These are phyloP conservation scores for Apiospora arundinis DNA, from an alignment of 2,329 filamentous ascomycete species.

Conservation along the genomic window DNA sequence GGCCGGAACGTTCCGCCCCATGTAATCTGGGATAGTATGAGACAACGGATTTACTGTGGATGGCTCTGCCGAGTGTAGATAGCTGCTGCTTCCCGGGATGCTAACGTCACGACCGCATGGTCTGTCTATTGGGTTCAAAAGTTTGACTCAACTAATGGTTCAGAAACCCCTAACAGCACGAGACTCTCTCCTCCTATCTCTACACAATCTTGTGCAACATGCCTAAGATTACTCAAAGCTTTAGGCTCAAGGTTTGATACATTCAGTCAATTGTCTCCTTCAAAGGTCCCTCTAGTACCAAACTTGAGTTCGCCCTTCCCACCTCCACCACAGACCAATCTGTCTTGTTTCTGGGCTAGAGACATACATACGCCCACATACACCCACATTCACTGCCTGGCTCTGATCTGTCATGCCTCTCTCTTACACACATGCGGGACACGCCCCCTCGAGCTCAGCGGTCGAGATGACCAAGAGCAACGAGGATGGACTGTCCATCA, in stretches of 20 bases:
- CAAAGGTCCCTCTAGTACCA: neutral
- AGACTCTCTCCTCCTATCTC: neutral
- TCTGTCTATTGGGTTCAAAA: too few relatives aligned
- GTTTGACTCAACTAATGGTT: too few relatives aligned
- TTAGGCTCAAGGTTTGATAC: conserved; percentile 27
- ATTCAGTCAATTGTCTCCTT: conserved; percentile 13
- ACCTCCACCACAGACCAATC: neutral
- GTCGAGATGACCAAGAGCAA: conserved; percentile 28
- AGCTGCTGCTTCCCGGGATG: too few relatives aligned
- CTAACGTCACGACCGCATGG: too few relatives aligned
- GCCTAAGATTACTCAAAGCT: neutral
- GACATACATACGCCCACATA: neutral
- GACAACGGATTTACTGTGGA: too few relatives aligned
- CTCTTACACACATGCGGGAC: conserved; percentile 35
- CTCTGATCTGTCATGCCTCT: conserved; percentile 32
- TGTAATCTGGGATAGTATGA: too few relatives aligned
- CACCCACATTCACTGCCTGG: neutral
- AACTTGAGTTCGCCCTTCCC: neutral
- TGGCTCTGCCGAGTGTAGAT: too few relatives aligned
- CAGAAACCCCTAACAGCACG: too few relatives aligned
- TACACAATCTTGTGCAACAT: conserved; percentile 2
- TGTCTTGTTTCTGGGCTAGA: neutral
- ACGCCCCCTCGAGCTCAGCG: conserved; percentile 32
- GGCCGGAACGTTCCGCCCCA: too few relatives aligned
- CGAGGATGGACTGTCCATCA: conserved; percentile 39